A percentile compares a stretch with the other conserved stretches of the same genome.
These are phyloP conservation scores for Exobasidium rhododendri DNA, from an alignment of 1,284 basidiomycete genomes.

Conservation along the genomic window DNA sequence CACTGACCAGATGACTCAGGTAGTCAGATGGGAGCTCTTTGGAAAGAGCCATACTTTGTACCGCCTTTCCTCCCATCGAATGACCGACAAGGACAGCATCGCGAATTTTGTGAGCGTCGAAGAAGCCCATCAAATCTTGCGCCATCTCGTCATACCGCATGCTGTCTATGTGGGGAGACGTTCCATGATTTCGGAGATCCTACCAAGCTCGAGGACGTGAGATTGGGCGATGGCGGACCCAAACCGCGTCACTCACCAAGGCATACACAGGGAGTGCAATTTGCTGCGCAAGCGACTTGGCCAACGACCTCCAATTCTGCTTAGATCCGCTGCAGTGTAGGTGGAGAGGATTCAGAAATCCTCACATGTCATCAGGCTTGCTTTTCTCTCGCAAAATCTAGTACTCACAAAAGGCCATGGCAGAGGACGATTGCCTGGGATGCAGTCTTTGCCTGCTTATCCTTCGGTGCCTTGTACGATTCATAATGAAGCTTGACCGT, in stretches of 20 bases:
- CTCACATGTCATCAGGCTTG: neutral
- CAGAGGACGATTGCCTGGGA: constrained; percentile 7
- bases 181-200: constrained; percentile 81
- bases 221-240: neutral
- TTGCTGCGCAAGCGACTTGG: constrained; percentile 64
- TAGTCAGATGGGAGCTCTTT: constrained; percentile 56
- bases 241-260: constrained; percentile 59
- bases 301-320: constrained; percentile 72
- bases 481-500: constrained; percentile 5
- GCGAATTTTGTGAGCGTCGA: constrained; percentile 55
- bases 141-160: constrained; percentile 73
- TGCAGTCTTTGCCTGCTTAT: neutral
- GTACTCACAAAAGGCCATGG: constrained; percentile 9
- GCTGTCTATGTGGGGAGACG: constrained; percentile 68
- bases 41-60: constrained; percentile 71
- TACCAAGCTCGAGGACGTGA: constrained; percentile 55
- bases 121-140: constrained; percentile 64
- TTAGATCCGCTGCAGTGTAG: constrained; percentile 66
- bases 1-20: constrained; percentile 69
- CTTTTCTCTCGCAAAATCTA: neutral
- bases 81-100: constrained; percentile 74
- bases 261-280: constrained; percentile 68
- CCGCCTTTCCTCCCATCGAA: constrained; percentile 86
- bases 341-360: too few relatives aligned
- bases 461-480: constrained; percentile 4